Evolutionary conservation across 345 rosid species (phyloP).

Genomic region (Physaria fendleri): DNA sequence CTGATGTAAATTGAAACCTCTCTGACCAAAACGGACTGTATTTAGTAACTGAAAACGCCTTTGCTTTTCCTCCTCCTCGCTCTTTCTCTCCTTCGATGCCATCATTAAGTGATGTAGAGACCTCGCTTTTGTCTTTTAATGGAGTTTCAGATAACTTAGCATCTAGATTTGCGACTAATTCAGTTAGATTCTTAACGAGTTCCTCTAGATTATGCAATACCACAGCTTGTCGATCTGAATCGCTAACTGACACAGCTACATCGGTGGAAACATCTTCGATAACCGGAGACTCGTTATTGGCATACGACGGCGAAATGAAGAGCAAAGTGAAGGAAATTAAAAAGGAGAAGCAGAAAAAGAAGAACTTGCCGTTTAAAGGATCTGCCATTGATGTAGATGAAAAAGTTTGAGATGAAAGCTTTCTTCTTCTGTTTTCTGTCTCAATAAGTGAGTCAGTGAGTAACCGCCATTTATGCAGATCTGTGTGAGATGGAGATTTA

Average conservation of each 20-base stretch:
- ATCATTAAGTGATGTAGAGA: conserved; percentile 7
- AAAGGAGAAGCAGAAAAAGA: conserved; percentile 24
- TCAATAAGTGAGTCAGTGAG: conserved; percentile 31
- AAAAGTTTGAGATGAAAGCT: not conserved
- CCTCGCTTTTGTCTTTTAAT: conserved; percentile 19
- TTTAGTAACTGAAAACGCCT: conserved; percentile 48
- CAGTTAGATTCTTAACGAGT: conserved; percentile 57
- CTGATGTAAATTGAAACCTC: conserved; percentile 73
- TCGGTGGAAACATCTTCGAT: conserved; percentile 16
- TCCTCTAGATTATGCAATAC: conserved; percentile 60
- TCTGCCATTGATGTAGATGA: conserved; percentile 38
- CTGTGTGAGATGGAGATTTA: conserved; percentile 12
- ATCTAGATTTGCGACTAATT: conserved; percentile 57
- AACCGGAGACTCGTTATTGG: conserved; percentile 19
- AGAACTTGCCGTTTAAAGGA: conserved; percentile 54
- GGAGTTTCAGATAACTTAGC: conserved; percentile 35
- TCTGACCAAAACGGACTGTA: conserved; percentile 84
- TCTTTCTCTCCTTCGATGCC: conserved; percentile 11
- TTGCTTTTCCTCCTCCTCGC: conserved; percentile 30
- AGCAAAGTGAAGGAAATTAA: conserved; percentile 26
- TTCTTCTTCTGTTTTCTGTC: not conserved
- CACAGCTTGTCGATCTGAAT: conserved; percentile 18
- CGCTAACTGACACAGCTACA: conserved; percentile 15
- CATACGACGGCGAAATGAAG: conserved; percentile 31
- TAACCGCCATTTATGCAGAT: conserved; percentile 26